phyloP scores from a whole-genome alignment of 768 basidiomycete species.

The Lyophyllum semitale region DNA sequence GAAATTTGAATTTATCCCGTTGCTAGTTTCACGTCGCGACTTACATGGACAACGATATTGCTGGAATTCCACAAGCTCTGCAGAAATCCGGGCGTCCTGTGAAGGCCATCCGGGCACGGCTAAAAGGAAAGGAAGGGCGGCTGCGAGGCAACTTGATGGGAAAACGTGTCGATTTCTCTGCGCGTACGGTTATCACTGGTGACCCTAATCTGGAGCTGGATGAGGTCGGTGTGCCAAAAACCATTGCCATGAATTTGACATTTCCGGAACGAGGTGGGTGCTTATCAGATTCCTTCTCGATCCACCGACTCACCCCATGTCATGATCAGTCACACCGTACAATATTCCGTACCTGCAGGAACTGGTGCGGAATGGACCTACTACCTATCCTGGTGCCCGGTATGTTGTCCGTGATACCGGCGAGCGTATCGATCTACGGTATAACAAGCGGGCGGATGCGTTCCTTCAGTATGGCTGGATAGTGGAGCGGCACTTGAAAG shows the following conservation, averaged over 20 bases:
- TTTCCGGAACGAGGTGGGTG: constrained; percentile 90
- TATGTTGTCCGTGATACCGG: constrained; percentile 98
- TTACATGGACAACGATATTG: constrained; percentile 99
- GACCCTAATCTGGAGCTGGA: constrained; percentile 97
- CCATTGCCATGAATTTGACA: constrained; percentile 97
- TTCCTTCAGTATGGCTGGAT: constrained; percentile 98
- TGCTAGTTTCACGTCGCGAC: constrained; percentile 95
- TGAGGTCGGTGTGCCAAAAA: constrained; percentile 93
- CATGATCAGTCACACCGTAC: constrained; percentile 83
- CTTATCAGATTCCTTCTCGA: neutral
- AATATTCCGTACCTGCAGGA: constrained; percentile 95
- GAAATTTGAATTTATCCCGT: constrained; percentile 1
- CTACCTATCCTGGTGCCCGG: constrained; percentile 92
- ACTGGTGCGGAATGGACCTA: constrained; percentile 92
- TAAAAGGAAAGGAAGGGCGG: constrained; percentile 99
- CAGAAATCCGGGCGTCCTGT: constrained; percentile 98
- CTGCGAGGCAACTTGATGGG: constrained; percentile 99
- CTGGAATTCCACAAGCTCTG: constrained; percentile 94
- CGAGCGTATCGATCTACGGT: constrained; percentile 94
- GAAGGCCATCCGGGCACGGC: constrained; percentile 95
- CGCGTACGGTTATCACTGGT: constrained; percentile 98
- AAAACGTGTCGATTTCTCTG: constrained; percentile 99
- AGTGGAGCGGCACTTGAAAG: constrained; percentile 95
- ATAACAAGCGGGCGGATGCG: constrained; percentile 94
- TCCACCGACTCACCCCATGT: constrained; percentile 8